Evolutionary conservation across 345 rosid genomes (phyloP), one percentile per base, ranked within the genome.

Genomic region (Moricandia arvensis): DNA sequence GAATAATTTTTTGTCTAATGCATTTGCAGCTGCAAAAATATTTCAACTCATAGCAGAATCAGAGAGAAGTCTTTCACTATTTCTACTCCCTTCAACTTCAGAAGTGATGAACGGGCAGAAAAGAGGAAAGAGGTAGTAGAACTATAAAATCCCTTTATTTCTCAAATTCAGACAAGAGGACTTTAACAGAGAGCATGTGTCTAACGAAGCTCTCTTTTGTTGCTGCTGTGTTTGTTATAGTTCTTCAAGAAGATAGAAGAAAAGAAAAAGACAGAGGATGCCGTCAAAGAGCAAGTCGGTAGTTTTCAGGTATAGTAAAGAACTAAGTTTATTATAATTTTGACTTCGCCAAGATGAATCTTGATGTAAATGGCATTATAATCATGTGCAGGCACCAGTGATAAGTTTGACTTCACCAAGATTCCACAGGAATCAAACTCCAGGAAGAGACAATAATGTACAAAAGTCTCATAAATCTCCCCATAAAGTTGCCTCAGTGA

Each of bases 21-120:
- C n/a, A 33, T 17, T 74, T 49, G 74, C 84, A 89, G 91, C 71
- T 6, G 71, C 71, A 74, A 77, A 30, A 85, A 74, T 74, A 60
- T 85, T 82, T 63, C 85, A 21, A 86, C 8, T 60, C 55, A 79
- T 26, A 78, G 71, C 66, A 82, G 75, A 80, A 74, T 78, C 82
- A 89, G 80, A 82, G 57, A 75, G 71, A 82, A 51, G 61, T 71
- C 90, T 35, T 62, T 85, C 62, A 78, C 77, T 75, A 58, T 80
- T 30, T 82, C 86, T 33, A 74, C 81, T 57, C 90, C 94, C 26
- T 95, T 90, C 80, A 82, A 84, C 80, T 87, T 92, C 82, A 87
- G 88, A 78, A 89, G 93, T 33, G 98, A 84, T 72, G 97, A 92
- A 83, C 83, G 97, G 72, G 97, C 91, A 8, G 85, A 83, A 63